Conservation (phyloP, 768 basidiomycete species). For the Rubroboletus pulcherrimus region DNA sequence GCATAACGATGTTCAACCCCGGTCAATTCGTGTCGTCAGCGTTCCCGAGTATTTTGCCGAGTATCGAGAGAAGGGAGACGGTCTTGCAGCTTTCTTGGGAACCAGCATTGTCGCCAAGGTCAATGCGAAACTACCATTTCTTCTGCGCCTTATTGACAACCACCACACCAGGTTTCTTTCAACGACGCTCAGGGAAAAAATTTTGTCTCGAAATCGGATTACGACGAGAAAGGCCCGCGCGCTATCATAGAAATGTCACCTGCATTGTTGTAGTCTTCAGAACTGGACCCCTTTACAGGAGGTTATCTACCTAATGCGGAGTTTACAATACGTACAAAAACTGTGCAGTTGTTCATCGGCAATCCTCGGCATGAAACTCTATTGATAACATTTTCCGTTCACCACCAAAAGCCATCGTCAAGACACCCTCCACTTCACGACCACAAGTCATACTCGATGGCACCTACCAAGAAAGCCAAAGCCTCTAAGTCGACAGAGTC, state of each 20-base stretch:
- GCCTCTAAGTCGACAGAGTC: conserved; percentile 90
- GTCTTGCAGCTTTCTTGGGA: conserved; percentile 76
- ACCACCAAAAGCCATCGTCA: conserved; percentile 11
- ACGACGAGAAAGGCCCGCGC: conserved; percentile 66
- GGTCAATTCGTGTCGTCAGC: conserved; percentile 53
- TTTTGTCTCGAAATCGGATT: conserved; percentile 79
- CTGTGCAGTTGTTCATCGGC: conserved; percentile 30
- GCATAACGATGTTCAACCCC: conserved; percentile 69
- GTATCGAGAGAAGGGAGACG: conserved; percentile 82
- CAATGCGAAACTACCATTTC: conserved; percentile 4
- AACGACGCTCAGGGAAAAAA: conserved; percentile 62
- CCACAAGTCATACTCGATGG: conserved; percentile 54
- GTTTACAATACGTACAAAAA: conserved; percentile 22
- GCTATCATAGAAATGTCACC: conserved; percentile 76
- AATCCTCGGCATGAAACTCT: conserved; percentile 15
- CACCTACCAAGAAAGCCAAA: conserved; percentile 94
- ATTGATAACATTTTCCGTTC: conserved; percentile 3
- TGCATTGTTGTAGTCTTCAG: conserved; percentile 49
- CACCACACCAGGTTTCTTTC: conserved; percentile 58
- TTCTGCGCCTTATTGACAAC: not conserved
- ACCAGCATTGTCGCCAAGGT: conserved; percentile 86
- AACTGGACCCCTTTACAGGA: not conserved
- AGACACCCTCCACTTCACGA: conserved; percentile 13
- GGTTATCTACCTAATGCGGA: conserved; percentile 16
- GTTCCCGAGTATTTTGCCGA: conserved; percentile 91